Evolutionary conservation across 1,284 basidiomycete genomes (phyloP), one percentile per base, ranked within the genome.

Genomic region (Uromyces viciae-fabae): DNA sequence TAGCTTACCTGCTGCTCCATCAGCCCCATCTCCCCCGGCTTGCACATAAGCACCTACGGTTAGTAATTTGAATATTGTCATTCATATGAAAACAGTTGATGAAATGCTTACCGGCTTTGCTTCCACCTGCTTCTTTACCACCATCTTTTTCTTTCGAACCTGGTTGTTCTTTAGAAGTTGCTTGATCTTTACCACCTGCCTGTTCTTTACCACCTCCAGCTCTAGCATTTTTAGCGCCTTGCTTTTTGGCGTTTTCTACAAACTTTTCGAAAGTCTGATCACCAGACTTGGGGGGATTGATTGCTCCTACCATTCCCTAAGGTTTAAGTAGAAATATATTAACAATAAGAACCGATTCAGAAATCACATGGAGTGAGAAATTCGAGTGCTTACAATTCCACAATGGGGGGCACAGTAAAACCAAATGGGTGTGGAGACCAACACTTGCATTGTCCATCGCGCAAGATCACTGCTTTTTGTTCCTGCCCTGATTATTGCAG

Each of bases 271-370:
- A 79, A 19, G 76, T 79, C 60, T 60, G 22, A 3, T 71, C 52
- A 1, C 66, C 76, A 0, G 64, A 9, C 14, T 36, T 54, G 8
- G 46, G 49, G 17, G 76, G 66, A 62, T 79, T 79, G 54, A 79
- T 79, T 9, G 76, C 76, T 60, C 76, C 76, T 17, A 79, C 76
- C 76, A 79, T 79, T 58, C 76, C 76, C 76, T 79, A 25, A n/a
- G 58, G 31, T 11, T 38, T 17, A 25, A 22, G 2, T 54, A 17
- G 15, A 33, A 25, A 42, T 72, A 25, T 49, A 49, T 58, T 49
- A 49, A 22, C 46, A 49, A 49, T 11, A 22, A 49, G 25, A 58
- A 8, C 56, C 17, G 9, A 54, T 40, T 33, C 7, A 9, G 1
- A 7, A 43, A 58, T n/a, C 22, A 36, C 33, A 28, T 36, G 19